phyloP scores from a whole-genome alignment of 371 early-diverging fungal genomes.

The Syncephalastrum monosporum region DNA sequence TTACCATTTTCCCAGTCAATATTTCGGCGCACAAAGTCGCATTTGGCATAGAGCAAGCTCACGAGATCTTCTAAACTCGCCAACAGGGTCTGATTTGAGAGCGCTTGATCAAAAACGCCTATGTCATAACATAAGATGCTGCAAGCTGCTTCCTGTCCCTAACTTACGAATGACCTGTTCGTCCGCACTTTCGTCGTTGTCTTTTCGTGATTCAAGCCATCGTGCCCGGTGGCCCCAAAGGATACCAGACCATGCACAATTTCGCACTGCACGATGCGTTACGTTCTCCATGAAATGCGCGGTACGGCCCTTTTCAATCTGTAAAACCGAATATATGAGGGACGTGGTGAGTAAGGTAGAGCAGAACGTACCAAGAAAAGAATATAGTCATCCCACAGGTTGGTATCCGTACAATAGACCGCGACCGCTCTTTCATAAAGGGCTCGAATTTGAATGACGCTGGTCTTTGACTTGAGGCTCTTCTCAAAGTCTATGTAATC shows the following conservation, averaged over 20 bases:
- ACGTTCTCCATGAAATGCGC: slow-evolving; percentile 20
- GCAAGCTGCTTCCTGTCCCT: background rate
- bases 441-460: slow-evolving; percentile 34
- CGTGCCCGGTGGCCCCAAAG: slow-evolving; percentile 55
- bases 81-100: slow-evolving; percentile 23
- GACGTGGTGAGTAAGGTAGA: background rate
- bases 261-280: slow-evolving; percentile 57
- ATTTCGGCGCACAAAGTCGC: slow-evolving; percentile 35
- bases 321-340: background rate
- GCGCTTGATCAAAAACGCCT: slow-evolving; percentile 40
- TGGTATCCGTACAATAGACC: slow-evolving; percentile 53
- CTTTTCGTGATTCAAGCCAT: slow-evolving; percentile 23
- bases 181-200: background rate
- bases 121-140: background rate
- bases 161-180: slow-evolving; percentile 7
- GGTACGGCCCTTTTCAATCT: slow-evolving; percentile 35
- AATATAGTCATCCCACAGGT: slow-evolving; percentile 73
- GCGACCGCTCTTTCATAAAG: slow-evolving; percentile 69
- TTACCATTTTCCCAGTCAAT: slow-evolving; percentile 45
- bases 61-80: slow-evolving; percentile 48
- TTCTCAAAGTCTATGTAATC: slow-evolving; percentile 56
- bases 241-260: slow-evolving; percentile 71
- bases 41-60: slow-evolving; percentile 31
- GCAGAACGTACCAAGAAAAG: slow-evolving; percentile 42
- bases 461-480: slow-evolving; percentile 20